phyloP scores from a whole-genome alignment of 371 early-diverging fungal species.

The Dipsacomyces acuminosporus region DNA sequence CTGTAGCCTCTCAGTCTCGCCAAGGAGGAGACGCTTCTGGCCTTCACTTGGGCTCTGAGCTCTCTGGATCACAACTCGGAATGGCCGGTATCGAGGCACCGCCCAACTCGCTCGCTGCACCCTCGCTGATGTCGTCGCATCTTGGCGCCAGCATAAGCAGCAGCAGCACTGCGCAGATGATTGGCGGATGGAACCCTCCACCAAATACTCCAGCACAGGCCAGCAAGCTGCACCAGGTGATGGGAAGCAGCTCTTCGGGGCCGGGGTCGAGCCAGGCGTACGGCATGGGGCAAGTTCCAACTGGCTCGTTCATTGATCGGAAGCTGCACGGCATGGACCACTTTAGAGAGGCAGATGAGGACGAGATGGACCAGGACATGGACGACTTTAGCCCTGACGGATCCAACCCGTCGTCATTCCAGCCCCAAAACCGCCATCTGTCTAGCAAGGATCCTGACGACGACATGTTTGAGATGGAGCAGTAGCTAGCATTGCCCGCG shows the following conservation, averaged over 20 bases:
- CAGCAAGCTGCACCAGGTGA: conserved; percentile 20
- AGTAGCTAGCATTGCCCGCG: neutral
- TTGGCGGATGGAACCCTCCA: neutral
- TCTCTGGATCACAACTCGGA: conserved; percentile 5
- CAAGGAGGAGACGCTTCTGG: too few species aligned
- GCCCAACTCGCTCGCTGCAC: conserved; percentile 24
- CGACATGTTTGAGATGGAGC: conserved; percentile 22
- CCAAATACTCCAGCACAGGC: conserved; percentile 13
- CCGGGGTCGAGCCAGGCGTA: neutral
- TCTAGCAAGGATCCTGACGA: conserved; percentile 6
- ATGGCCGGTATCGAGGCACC: conserved; percentile 15
- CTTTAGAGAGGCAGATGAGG: conserved; percentile 11
- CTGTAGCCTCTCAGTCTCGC: neutral
- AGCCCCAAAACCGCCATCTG: conserved; percentile 4
- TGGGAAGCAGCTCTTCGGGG: conserved; percentile 9
- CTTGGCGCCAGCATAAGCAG: neutral
- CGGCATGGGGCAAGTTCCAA: conserved; percentile 8
- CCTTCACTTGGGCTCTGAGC: conserved; percentile 9
- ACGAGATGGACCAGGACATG: conserved; percentile 8
- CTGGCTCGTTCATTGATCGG: conserved; percentile 16
- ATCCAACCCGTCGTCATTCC: conserved; percentile 17
- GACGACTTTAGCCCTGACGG: conserved; percentile 9
- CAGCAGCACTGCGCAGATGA: conserved; percentile 1
- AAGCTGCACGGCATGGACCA: conserved; percentile 3
- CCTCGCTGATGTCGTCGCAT: conserved; percentile 3